Base-by-base conservation (phyloP, 805 yeast species). In the Priceomyces haplophilus region DNA sequence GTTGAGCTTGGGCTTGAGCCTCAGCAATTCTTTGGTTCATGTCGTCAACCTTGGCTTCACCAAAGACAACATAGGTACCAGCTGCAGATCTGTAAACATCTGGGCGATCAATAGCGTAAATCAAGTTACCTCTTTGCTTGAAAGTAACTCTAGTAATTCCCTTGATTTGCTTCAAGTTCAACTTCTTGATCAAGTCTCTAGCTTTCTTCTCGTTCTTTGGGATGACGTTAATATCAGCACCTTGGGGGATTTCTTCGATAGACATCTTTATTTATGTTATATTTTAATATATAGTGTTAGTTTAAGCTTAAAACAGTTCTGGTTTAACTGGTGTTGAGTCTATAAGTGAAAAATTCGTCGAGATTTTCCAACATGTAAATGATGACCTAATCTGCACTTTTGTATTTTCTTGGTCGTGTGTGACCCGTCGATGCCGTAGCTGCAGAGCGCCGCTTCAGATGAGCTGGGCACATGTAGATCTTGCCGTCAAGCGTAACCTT, bases 1-100 rank as follows among this genome's bases (percentile, higher is more conserved):
- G 73, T 52, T 79, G 81, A 69, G 83, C 86, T 53, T 87, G 87
- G 62, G 86, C 86, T 67, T 83, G 86, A 50, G 86, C 84, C 65
- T 83, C 85, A 64, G 85, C 85, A 71, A 86, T 78, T 78, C 89
- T 83, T 73, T 87, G 83, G 74, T 83, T 82, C 72, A 89, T 75
- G 77, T 91, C 96, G 72, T 91, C 97, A 57, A 87, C 85, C 80
- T 88, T 87, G 65, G 97, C 95, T 75, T 90, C 97, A 75, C 99
- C 99, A 61, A 91, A 90, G 56, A 91, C 97, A 59, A 91, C 83
- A 79, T 86, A 93, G 58, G 95, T 84, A 66, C 97, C 97, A 64
- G 95, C 85, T 52, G 83, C 79, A 50, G 97, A 83, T 74, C 79
- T 88, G 95, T 77, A 91, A 48, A 93, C 98, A 58, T 89, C 97